Conservation (phyloP, 148 eudicot species). For the Camellia sinensis region DNA sequence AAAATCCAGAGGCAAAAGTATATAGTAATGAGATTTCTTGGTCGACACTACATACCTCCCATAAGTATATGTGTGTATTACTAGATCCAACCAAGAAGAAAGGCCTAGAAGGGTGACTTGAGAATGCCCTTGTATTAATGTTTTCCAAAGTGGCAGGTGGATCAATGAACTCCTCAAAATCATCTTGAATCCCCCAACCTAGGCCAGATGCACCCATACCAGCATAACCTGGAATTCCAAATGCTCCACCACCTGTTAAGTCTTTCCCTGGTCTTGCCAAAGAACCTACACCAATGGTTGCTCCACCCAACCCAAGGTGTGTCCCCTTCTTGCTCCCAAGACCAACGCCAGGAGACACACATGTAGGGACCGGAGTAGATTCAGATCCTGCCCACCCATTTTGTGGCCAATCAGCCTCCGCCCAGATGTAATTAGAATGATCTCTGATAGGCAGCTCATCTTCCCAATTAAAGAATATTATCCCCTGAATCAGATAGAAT, state of each 20-base stretch:
- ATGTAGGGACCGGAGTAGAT: conserved; percentile 75
- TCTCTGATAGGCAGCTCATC: conserved; percentile 42
- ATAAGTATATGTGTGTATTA: conserved; percentile 81
- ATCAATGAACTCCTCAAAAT: conserved; percentile 72
- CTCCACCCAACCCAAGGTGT: conserved; percentile 87
- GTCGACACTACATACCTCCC: conserved; percentile 69
- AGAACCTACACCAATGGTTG: conserved; percentile 57
- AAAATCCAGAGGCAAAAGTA: background rate
- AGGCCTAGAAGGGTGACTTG: conserved; percentile 92
- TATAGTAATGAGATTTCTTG: background rate
- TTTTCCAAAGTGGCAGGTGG: conserved; percentile 81
- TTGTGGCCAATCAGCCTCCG: conserved; percentile 88
- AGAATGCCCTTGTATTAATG: conserved; percentile 66
- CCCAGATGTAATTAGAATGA: conserved; percentile 69
- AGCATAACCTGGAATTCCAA: conserved; percentile 74
- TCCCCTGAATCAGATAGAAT: conserved; percentile 57
- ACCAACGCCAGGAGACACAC: conserved; percentile 80
- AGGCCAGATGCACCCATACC: conserved; percentile 68
- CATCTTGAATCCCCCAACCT: conserved; percentile 88
- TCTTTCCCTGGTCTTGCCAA: conserved; percentile 51
- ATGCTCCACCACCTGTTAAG: conserved; percentile 59
- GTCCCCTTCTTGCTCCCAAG: conserved; percentile 59
- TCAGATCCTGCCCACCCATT: conserved; percentile 89
- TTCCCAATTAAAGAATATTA: conserved; percentile 75
- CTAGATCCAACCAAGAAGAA: conserved; percentile 90